Conservation (phyloP, 2,329 filamentous ascomycete species). For the Xylariaceae sp. region DNA sequence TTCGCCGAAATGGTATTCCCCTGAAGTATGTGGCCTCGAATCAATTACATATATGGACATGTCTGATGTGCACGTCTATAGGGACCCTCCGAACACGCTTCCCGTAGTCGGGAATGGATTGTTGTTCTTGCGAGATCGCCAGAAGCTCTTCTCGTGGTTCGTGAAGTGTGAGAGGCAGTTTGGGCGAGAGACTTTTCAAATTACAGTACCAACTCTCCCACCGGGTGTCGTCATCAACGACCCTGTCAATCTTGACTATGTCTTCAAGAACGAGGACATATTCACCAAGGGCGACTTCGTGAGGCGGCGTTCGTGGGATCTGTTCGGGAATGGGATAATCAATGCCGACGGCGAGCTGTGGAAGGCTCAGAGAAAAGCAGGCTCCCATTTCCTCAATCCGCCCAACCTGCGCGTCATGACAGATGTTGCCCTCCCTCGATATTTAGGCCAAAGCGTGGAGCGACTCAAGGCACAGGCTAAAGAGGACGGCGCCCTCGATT, state of each 20-base stretch:
- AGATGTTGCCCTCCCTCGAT: slow-evolving; percentile 52
- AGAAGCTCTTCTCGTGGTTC: slow-evolving; percentile 61
- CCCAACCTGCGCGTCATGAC: slow-evolving; percentile 55
- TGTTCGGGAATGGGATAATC: slow-evolving; percentile 64
- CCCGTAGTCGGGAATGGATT: slow-evolving; percentile 59
- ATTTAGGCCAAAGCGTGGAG: slow-evolving; percentile 43
- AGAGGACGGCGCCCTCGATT: slow-evolving; percentile 41
- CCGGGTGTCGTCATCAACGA: slow-evolving; percentile 61
- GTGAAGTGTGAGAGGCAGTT: slow-evolving; percentile 52
- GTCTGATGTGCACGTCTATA: slow-evolving; percentile 22
- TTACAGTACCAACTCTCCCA: slow-evolving; percentile 59
- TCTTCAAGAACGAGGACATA: slow-evolving; percentile 56
- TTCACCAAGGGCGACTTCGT: slow-evolving; percentile 62
- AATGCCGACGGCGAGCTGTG: slow-evolving; percentile 62
- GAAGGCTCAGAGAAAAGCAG: slow-evolving; percentile 60
- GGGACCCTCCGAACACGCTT: slow-evolving; percentile 47
- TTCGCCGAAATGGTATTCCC: slow-evolving; percentile 31
- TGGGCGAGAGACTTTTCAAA: slow-evolving; percentile 57
- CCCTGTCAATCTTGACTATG: slow-evolving; percentile 57
- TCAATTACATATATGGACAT: background rate
- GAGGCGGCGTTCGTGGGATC: slow-evolving; percentile 54
- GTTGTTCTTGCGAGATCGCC: slow-evolving; percentile 55
- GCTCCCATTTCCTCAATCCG: slow-evolving; percentile 54
- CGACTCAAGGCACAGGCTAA: slow-evolving; percentile 35
- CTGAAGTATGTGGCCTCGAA: slow-evolving; percentile 29